Percentiles rank a stretch among this genome's conserved stretches.
phyloP scores from a whole-genome alignment of 2,329 filamentous ascomycete genomes.

The Nemania serpens region DNA sequence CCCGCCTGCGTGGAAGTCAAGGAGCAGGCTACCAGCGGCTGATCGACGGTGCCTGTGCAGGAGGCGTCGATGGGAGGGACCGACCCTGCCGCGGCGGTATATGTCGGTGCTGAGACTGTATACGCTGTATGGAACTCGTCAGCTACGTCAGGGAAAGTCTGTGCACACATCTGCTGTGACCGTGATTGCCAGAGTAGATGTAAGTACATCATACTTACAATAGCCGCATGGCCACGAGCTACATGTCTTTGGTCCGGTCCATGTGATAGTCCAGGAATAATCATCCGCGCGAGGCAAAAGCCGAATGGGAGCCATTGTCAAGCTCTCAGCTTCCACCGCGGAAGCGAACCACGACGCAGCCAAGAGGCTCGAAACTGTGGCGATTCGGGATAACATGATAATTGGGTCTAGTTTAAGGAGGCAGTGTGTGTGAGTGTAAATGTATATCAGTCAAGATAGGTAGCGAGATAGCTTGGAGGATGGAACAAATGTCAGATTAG shows the following conservation, averaged over 20 bases:
- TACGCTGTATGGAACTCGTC: conserved; percentile 16
- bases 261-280: conserved; percentile 28
- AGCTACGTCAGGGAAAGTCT: not conserved
- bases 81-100: conserved; percentile 3
- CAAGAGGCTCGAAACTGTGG: conserved; percentile 12
- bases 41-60: conserved; percentile 26
- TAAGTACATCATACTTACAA: conserved; percentile 20
- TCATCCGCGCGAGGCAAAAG: conserved; percentile 16
- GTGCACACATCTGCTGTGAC: not conserved
- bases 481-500: not conserved
- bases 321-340: conserved; percentile 3
- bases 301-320: not conserved
- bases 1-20: conserved; percentile 7
- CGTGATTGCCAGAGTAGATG: not conserved
- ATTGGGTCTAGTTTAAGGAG: not conserved
- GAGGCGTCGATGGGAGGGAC: conserved; percentile 23
- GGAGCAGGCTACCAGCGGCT: conserved; percentile 20
- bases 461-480: too few species aligned
- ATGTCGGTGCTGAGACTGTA: conserved; percentile 19
- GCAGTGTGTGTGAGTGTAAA: not conserved
- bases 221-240: conserved; percentile 26
- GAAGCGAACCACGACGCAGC: conserved; percentile 8
- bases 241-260: conserved; percentile 24
- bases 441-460: not conserved
- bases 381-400: conserved; percentile 16